These are phyloP conservation scores for Dunaliella primolecta DNA, from an alignment of 139 green algal species.

Conservation along the genomic window DNA sequence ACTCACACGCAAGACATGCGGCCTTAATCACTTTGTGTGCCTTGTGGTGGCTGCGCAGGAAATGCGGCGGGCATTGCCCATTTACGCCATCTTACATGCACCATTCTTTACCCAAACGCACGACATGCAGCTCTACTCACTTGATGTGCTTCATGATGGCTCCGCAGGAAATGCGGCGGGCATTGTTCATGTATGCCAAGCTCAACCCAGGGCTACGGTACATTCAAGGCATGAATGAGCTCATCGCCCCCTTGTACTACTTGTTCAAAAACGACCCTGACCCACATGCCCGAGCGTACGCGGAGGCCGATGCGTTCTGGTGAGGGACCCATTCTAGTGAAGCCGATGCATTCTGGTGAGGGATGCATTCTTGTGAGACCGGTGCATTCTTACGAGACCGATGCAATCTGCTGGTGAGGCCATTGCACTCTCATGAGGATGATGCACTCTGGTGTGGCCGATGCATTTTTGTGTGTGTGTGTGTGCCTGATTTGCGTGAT, in stretches of 20 bases:
- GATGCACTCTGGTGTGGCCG: no score
- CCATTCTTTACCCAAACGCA: no score
- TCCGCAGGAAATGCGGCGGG: constrained; percentile 72
- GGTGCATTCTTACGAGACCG: constrained; percentile 95
- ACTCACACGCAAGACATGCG: no score
- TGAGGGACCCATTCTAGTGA: constrained; percentile 95
- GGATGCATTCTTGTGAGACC: constrained; percentile 89
- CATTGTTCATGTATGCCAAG: constrained; percentile 96
- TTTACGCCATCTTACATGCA: no score
- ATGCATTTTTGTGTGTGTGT: no score
- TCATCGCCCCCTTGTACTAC: constrained; percentile 90
- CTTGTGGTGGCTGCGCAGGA: constrained; percentile 52
- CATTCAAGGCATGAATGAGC: constrained; percentile 98
- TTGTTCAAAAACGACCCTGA: constrained; percentile 72
- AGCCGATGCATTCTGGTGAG: constrained; percentile 93
- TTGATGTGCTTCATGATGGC: no score
- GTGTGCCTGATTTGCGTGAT: no score
- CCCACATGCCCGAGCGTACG: constrained; percentile 24
- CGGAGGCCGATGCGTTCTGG: constrained; percentile 94
- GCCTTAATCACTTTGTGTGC: no score
- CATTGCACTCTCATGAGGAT: no score
- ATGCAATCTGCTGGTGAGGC: no score
- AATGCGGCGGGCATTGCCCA: constrained; percentile 84
- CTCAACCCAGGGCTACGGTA: constrained; percentile 94
- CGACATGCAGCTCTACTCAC: no score